Evolutionary conservation across 2,329 filamentous ascomycete genomes (phyloP).

Genomic region (Annulohypoxylon truncatum): DNA sequence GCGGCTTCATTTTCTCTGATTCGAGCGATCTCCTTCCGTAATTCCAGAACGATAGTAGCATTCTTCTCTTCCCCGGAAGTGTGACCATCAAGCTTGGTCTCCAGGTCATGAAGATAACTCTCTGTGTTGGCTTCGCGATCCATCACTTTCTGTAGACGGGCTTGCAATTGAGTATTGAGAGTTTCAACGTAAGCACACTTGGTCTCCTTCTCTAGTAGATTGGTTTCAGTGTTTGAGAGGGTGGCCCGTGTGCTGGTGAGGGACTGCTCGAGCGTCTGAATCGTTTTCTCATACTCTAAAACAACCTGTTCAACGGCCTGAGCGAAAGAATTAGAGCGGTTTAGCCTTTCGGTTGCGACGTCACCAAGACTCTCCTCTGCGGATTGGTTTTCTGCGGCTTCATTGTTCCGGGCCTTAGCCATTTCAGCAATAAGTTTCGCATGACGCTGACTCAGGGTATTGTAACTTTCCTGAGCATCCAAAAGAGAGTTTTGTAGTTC

Average conservation of each 20-base stretch:
- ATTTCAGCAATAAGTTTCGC: constrained; percentile 96
- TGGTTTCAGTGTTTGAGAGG: constrained; percentile 86
- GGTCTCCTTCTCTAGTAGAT: constrained; percentile 89
- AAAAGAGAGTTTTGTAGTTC: constrained; percentile 95
- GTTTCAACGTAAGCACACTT: constrained; percentile 94
- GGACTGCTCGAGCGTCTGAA: constrained; percentile 91
- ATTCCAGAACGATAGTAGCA: constrained; percentile 82
- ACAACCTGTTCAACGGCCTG: constrained; percentile 97
- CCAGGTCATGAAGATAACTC: constrained; percentile 90
- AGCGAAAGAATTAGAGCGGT: constrained; percentile 95
- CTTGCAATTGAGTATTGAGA: constrained; percentile 88
- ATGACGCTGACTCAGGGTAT: constrained; percentile 87
- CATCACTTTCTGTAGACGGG: constrained; percentile 89
- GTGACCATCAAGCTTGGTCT: constrained; percentile 89
- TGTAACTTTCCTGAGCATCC: constrained; percentile 95
- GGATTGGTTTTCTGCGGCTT: constrained; percentile 68
- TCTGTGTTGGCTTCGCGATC: constrained; percentile 94
- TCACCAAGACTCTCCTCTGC: constrained; percentile 76
- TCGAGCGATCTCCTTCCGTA: constrained; percentile 90
- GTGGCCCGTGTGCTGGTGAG: constrained; percentile 88
- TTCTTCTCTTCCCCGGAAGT: constrained; percentile 94
- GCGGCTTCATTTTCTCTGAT: constrained; percentile 89
- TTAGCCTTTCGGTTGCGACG: constrained; percentile 85
- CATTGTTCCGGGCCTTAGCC: constrained; percentile 82
- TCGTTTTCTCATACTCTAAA: constrained; percentile 98